phyloP scores from a whole-genome alignment of 1,284 basidiomycete genomes.

The Rhodotorula sp. region DNA sequence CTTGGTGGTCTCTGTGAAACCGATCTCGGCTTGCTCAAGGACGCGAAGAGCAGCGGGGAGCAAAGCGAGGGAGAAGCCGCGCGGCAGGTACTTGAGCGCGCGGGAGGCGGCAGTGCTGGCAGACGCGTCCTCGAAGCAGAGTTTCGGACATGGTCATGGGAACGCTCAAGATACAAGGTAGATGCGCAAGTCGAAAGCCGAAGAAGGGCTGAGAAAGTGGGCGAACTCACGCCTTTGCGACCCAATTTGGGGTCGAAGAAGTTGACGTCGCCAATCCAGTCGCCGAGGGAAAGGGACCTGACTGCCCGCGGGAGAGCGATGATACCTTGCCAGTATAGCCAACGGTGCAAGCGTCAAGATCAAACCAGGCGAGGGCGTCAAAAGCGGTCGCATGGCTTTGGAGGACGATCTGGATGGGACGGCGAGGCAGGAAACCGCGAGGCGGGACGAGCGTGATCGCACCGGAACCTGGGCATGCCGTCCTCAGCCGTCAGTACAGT shows the following conservation, averaged over 20 bases:
- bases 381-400: not conserved
- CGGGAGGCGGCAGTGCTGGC: slow-evolving; percentile 4
- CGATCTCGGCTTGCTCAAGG: not conserved
- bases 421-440: not conserved
- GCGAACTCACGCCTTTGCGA: slow-evolving; percentile 5
- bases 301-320: slow-evolving; percentile 12
- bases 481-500: not conserved
- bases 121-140: slow-evolving; percentile 8
- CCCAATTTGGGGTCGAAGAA: slow-evolving; percentile 14
- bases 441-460: slow-evolving; percentile 18
- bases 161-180: too few species aligned
- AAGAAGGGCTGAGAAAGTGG: too few species aligned
- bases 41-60: not conserved
- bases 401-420: slow-evolving; percentile 14
- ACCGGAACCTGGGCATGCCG: not conserved
- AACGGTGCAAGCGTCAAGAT: slow-evolving; percentile 11
- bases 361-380: slow-evolving; percentile 10
- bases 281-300: slow-evolving; percentile 12
- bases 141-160: not conserved
- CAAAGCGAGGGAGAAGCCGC: slow-evolving; percentile 17
- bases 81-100: slow-evolving; percentile 17
- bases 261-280: slow-evolving; percentile 10
- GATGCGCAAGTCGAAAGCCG: too few species aligned
- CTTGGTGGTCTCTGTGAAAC: not conserved
- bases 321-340: slow-evolving; percentile 10